These are phyloP conservation scores for Passiflora organensis DNA, from an alignment of 345 rosid genomes.

Conservation along the genomic window DNA sequence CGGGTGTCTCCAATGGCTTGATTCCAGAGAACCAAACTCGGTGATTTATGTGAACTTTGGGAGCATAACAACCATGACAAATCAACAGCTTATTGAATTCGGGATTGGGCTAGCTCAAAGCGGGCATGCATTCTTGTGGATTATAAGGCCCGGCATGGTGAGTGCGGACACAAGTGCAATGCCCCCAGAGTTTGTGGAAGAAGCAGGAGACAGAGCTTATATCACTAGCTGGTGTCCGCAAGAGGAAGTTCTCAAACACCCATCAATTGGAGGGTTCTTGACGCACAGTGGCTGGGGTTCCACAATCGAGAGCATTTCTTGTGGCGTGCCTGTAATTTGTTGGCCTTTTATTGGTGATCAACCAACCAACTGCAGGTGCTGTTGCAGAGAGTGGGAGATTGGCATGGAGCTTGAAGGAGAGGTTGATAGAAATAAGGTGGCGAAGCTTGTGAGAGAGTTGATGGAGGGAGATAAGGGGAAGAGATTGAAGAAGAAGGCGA, in stretches of 20 bases:
- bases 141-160: not conserved
- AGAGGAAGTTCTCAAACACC: conserved; percentile 1
- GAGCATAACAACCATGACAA: not conserved
- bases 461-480: not conserved
- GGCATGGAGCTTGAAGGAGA: not conserved
- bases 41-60: conserved; percentile 4
- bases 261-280: not conserved
- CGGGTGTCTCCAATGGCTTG: not conserved
- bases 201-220: not conserved
- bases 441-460: not conserved
- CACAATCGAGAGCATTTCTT: not conserved
- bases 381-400: not conserved
- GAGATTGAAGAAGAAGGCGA: not conserved
- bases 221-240: conserved; percentile 1
- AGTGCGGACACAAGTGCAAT: not conserved
- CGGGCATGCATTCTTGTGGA: not conserved
- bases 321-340: not conserved
- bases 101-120: not conserved
- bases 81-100: not conserved
- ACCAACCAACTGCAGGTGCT: not conserved
- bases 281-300: conserved; percentile 1
- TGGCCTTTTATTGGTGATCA: not conserved
- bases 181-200: not conserved
- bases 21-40: not conserved
- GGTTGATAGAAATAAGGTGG: not conserved